These are phyloP conservation scores for Ceratonia siliqua DNA, from an alignment of 306 rosid species.

Conservation along the genomic window DNA sequence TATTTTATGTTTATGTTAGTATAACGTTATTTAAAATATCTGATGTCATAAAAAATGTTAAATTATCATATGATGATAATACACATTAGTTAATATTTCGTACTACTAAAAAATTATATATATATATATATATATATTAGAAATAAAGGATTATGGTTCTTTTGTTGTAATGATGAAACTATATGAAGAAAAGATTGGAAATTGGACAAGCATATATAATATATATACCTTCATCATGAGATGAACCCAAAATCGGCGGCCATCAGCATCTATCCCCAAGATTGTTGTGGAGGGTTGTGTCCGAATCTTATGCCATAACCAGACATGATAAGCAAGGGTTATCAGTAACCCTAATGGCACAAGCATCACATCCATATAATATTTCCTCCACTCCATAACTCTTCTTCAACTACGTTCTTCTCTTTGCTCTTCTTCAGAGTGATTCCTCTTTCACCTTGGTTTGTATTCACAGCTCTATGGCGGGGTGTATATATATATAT, in stretches of 20 bases:
- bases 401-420: background rate
- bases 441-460: background rate
- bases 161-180: background rate
- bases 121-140: background rate
- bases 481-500: too few species aligned
- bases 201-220: background rate
- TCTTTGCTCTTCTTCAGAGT: background rate
- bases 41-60: too few species aligned
- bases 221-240: conserved; percentile 61
- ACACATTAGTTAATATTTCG: too few species aligned
- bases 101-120: too few species aligned
- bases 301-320: conserved; percentile 65
- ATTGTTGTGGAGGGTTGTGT: conserved; percentile 59
- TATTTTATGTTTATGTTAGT: too few species aligned
- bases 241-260: conserved; percentile 62
- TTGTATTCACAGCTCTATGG: too few species aligned
- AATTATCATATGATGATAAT: too few species aligned
- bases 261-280: conserved; percentile 64
- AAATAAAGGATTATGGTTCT: background rate
- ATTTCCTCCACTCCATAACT: conserved; percentile 57
- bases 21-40: too few species aligned
- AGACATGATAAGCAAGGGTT: conserved; percentile 51
- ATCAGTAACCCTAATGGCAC: conserved; percentile 65
- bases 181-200: background rate
- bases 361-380: conserved; percentile 55